Percentiles rank a stretch among this genome's conserved stretches.
phyloP scores from a whole-genome alignment of 129 eudicot genomes.

The Flaveria bidentis region DNA sequence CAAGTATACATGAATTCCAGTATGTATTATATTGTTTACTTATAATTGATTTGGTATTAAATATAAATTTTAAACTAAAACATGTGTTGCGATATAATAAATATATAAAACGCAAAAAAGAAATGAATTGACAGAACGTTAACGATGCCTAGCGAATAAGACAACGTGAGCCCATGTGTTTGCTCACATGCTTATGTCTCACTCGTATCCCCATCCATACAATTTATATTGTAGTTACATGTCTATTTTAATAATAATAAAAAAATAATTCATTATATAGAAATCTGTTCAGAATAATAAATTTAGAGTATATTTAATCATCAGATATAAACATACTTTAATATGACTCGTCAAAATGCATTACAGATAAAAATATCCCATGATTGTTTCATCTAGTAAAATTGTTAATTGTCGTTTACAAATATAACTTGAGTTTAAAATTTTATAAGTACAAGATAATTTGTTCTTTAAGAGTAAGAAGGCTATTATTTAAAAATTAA shows the following conservation, averaged over 20 bases:
- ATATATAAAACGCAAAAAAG: not conserved
- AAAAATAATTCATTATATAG: not conserved
- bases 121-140: conserved; percentile 5
- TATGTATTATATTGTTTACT: too few relatives aligned
- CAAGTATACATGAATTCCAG: too few relatives aligned
- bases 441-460: too few relatives aligned
- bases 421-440: too few relatives aligned
- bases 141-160: conserved; percentile 19
- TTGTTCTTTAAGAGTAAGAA: too few relatives aligned
- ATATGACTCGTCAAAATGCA: not conserved
- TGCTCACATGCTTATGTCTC: conserved; percentile 23
- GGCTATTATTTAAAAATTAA: too few relatives aligned
- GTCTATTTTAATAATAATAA: not conserved
- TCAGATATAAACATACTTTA: not conserved
- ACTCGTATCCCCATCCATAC: conserved; percentile 1
- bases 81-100: not conserved
- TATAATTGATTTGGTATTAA: too few relatives aligned
- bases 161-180: conserved; percentile 39
- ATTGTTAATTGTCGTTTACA: too few relatives aligned
- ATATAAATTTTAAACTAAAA: too few relatives aligned
- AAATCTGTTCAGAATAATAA: not conserved
- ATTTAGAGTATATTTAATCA: not conserved
- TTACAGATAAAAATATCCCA: too few relatives aligned
- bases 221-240: not conserved
- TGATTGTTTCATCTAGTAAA: too few relatives aligned